These are phyloP conservation scores for Syzygium grande DNA, from an alignment of 345 rosid species.

Conservation along the genomic window DNA sequence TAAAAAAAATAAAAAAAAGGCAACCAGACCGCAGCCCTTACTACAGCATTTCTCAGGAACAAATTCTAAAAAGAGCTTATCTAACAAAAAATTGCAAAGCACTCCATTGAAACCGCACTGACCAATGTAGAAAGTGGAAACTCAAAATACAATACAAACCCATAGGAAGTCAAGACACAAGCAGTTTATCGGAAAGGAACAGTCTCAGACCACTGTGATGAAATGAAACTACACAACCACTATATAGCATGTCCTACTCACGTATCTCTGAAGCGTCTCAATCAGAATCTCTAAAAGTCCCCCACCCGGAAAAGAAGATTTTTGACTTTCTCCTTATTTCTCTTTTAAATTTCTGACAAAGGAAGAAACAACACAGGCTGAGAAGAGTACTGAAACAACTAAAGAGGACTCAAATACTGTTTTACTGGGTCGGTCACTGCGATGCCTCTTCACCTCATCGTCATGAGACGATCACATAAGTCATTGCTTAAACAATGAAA, in stretches of 20 bases:
- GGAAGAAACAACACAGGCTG: neutral
- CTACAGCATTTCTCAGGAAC: neutral
- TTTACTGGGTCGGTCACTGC: neutral
- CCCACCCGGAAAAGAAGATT: constrained; percentile 3
- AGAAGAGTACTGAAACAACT: constrained; percentile 7
- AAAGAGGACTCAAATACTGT: neutral
- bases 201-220: neutral
- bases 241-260: constrained; percentile 26
- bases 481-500: neutral
- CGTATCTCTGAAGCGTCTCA: constrained; percentile 47
- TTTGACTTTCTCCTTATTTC: constrained; percentile 25
- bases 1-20: neutral
- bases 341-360: constrained; percentile 20
- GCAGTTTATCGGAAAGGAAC: neutral
- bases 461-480: neutral
- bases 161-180: neutral
- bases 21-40: neutral
- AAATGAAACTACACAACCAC: constrained; percentile 15
- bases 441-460: neutral
- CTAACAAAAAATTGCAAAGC: neutral
- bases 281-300: constrained; percentile 42
- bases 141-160: neutral
- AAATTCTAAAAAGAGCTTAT: neutral
- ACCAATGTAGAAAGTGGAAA: neutral
- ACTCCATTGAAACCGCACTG: neutral